phyloP scores from a whole-genome alignment of 768 basidiomycete genomes.

The Tylopilus subfusipes region DNA sequence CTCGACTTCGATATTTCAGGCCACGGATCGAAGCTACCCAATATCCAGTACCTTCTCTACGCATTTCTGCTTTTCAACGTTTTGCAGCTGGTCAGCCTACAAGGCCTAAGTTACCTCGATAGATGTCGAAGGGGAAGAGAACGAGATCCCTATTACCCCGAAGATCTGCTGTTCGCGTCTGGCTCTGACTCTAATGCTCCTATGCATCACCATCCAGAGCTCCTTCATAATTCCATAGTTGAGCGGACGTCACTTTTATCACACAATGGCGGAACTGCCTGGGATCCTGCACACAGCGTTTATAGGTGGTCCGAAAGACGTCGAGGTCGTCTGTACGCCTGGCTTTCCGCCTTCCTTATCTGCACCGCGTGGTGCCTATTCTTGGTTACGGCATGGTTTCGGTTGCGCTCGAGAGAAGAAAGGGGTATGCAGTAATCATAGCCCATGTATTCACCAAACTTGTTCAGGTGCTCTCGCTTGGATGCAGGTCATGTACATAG shows the following conservation, averaged over 20 bases:
- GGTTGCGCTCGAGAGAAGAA: constrained; percentile 45
- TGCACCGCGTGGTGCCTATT: constrained; percentile 61
- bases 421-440: constrained; percentile 12
- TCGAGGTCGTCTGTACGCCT: constrained; percentile 51
- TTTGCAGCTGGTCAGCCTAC: constrained; percentile 50
- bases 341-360: constrained; percentile 41
- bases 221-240: neutral
- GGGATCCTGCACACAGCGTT: constrained; percentile 14
- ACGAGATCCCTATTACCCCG: constrained; percentile 11
- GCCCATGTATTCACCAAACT: neutral
- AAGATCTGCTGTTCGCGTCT: constrained; percentile 2
- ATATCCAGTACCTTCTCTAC: constrained; percentile 52
- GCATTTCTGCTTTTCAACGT: constrained; percentile 55
- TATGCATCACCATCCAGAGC: neutral
- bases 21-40: constrained; percentile 2
- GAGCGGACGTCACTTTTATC: constrained; percentile 18
- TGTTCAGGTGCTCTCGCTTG: no score
- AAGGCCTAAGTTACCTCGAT: constrained; percentile 49
- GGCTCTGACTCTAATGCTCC: neutral
- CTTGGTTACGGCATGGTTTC: constrained; percentile 56
- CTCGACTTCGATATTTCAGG: constrained; percentile 42
- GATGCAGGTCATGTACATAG: neutral
- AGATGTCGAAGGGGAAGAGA: constrained; percentile 34
- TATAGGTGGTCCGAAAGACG: constrained; percentile 35
- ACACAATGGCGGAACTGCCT: neutral